Evolutionary conservation across 441 rosid species (phyloP).

Genomic region (Arabidopsis hybrid): DNA sequence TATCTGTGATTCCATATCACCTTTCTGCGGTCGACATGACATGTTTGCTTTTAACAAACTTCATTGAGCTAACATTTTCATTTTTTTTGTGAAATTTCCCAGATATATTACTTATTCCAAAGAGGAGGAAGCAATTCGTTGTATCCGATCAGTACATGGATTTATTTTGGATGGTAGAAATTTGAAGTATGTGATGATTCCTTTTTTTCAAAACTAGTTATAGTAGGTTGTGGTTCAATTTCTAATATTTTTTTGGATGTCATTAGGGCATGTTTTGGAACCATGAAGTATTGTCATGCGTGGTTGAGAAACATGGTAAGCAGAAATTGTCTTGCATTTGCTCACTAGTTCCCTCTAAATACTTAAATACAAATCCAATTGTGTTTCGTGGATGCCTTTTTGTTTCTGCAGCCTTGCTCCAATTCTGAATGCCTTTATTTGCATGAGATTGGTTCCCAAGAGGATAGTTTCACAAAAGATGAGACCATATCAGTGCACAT

Average conservation of each 20-base stretch:
- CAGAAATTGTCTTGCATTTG: constrained; percentile 16
- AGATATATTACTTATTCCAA: constrained; percentile 68
- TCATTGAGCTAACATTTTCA: constrained; percentile 22
- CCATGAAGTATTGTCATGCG: constrained; percentile 81
- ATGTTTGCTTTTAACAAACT: constrained; percentile 23
- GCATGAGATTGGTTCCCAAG: constrained; percentile 71
- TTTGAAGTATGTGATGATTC: constrained; percentile 56
- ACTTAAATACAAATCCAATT: background rate
- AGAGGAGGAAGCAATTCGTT: constrained; percentile 73
- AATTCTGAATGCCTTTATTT: constrained; percentile 69
- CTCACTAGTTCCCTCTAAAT: constrained; percentile 14
- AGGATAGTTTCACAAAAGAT: constrained; percentile 74
- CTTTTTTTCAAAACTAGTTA: constrained; percentile 4
- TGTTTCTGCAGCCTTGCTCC: constrained; percentile 62
- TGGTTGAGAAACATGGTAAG: constrained; percentile 74
- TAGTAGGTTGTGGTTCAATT: background rate
- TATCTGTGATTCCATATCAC: background rate
- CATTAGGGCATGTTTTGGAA: constrained; percentile 73
- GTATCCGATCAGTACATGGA: constrained; percentile 65
- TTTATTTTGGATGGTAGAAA: constrained; percentile 63
- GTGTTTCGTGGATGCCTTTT: constrained; percentile 17
- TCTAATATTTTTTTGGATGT: constrained; percentile 25
- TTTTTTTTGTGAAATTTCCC: constrained; percentile 12
- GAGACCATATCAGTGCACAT: constrained; percentile 61
- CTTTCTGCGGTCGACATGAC: constrained; percentile 20